Conservation (phyloP, 805 yeast genomes). For the Spencermartinsiella europaea region DNA sequence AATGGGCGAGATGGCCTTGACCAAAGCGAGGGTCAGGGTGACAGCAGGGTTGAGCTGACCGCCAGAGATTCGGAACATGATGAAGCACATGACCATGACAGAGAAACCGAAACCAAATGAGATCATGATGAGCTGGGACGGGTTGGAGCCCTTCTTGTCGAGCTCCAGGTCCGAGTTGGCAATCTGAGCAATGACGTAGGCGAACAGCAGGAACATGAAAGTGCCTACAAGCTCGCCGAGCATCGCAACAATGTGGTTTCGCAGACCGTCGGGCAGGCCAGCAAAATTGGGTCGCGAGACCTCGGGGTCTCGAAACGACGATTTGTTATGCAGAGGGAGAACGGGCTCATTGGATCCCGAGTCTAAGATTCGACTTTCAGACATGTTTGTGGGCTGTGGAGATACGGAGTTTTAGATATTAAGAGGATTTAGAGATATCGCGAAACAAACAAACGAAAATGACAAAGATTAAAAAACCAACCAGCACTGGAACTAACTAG, state of each 20-base stretch:
- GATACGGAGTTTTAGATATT: no score
- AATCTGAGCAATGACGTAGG: constrained; percentile 75
- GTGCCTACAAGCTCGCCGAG: constrained; percentile 85
- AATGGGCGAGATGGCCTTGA: constrained; percentile 67
- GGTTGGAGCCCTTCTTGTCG: constrained; percentile 44
- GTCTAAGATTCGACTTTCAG: no score
- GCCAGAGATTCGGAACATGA: constrained; percentile 73
- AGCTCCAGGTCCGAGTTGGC: constrained; percentile 53
- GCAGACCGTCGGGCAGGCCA: constrained; percentile 40
- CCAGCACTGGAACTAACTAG: no score
- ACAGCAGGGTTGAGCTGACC: constrained; percentile 91
- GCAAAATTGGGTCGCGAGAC: constrained; percentile 5
- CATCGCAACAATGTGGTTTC: constrained; percentile 63
- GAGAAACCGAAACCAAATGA: constrained; percentile 84
- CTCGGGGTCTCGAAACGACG: constrained; percentile 1
- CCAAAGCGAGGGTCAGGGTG: constrained; percentile 63
- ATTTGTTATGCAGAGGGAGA: constrained; percentile 7
- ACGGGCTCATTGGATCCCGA: constrained; percentile 6
- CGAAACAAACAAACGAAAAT: no score
- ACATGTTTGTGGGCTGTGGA: no score
- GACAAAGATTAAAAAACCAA: no score
- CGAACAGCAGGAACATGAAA: constrained; percentile 75
- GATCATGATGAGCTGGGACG: constrained; percentile 70
- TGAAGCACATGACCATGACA: constrained; percentile 66
- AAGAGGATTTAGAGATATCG: no score